Base-by-base conservation (phyloP, 2,329 filamentous ascomycete species). In the Beauveria sp. region DNA sequence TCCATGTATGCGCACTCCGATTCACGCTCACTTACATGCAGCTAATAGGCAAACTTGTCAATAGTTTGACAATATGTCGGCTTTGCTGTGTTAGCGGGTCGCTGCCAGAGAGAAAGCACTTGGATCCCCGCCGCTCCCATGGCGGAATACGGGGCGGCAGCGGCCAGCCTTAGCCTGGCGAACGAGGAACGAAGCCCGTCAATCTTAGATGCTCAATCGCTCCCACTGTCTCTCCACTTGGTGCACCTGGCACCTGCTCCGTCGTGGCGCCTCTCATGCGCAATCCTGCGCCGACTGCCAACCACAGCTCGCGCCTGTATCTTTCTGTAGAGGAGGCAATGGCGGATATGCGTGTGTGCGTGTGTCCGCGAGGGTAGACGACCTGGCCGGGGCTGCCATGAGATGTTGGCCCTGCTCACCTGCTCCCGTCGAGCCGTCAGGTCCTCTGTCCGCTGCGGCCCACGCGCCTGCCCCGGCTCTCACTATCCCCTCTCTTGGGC, bases 321-420 rank as follows among this genome's bases (percentile, higher is more conserved):
- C 20, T n/a, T 4, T 22, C 30, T 51, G 55, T 50, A 47, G 34
- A 47, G 55, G 28, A 51, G 51, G 46, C 55, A 47, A 51, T 47
- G 46, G 55, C 55, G 46, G 55, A 52, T 58, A 47, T 58, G 55
- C 55, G 55, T 58, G 54, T 58, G 54, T n/a, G 51, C 51, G 34
- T 54, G 54, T 55, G 40, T 34, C 26, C 46, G 43, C 46, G 55
- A 58, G 7, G 22, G 55, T 37, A 50, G 37, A 51, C 47, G 55
- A 51, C 20, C 6, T 51, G 28, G 53, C 26, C 40, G 34, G 52
- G 55, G 9, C 18, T 50, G 30, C 30, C 22, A 30, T 18, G 18
- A 34, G 16, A 56, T 51, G 55, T 51, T 58, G 55, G 55, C 46
- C 24, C 40, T 41, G 51, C 55, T 61, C 51, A 54, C 61, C 52